A percentile compares a stretch with the other conserved stretches of the same genome.
phyloP scores from a whole-genome alignment of 768 basidiomycete genomes.

The Lactarius indigo region DNA sequence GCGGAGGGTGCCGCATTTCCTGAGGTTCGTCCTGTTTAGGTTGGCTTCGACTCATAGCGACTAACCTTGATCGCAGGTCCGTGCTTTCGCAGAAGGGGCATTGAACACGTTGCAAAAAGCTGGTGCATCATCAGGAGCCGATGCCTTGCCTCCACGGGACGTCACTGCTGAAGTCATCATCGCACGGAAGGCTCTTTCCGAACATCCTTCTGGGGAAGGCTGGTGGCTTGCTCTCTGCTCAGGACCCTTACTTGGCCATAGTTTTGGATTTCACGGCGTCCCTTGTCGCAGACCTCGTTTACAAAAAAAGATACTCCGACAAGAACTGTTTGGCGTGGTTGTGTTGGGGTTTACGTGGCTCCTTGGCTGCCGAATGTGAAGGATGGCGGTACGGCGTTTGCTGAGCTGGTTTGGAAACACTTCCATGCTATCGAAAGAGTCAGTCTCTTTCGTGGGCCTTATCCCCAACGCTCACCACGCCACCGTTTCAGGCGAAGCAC shows the following conservation, averaged over 20 bases:
- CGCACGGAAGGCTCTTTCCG: constrained; percentile 52
- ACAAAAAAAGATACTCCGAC: constrained; percentile 54
- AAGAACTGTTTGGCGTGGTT: constrained; percentile 60
- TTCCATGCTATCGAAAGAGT: constrained; percentile 76
- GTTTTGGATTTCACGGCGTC: constrained; percentile 70
- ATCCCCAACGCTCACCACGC: constrained; percentile 5
- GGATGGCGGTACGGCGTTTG: constrained; percentile 47
- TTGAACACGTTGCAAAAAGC: constrained; percentile 76
- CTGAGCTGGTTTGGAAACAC: constrained; percentile 63
- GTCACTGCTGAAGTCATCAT: constrained; percentile 58
- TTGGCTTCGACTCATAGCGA: constrained; percentile 8
- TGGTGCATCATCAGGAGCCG: constrained; percentile 73
- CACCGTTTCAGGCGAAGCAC: constrained; percentile 50
- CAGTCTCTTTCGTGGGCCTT: constrained; percentile 10
- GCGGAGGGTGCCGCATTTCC: constrained; percentile 92
- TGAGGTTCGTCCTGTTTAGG: constrained; percentile 50
- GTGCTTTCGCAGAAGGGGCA: constrained; percentile 87
- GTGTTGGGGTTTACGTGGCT: constrained; percentile 65
- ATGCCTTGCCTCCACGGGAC: constrained; percentile 69
- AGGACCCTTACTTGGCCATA: constrained; percentile 49
- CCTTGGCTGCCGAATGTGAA: constrained; percentile 56
- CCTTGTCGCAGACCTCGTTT: constrained; percentile 74
- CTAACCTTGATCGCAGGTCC: constrained; percentile 49
- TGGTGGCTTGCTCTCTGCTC: constrained; percentile 47
- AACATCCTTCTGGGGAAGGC: constrained; percentile 54